Evolutionary conservation across 2,329 filamentous ascomycete genomes (phyloP), one percentile per base, ranked within the genome.

Genomic region (Fusarium sp.): DNA sequence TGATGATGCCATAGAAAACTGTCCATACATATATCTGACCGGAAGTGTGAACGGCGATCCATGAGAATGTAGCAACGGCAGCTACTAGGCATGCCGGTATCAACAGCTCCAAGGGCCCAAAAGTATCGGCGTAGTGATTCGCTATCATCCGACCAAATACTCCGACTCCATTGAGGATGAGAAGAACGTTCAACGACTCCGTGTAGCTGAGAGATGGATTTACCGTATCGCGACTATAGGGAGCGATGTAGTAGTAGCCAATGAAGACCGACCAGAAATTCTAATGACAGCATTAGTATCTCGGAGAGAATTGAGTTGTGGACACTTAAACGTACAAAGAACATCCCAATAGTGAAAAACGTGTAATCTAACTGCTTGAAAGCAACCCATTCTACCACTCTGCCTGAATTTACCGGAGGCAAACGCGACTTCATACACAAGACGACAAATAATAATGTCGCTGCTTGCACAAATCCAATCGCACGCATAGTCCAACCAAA

Each of bases 1-100:
- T 86, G 1, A 82, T 82, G 34, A 92, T 79, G 2, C 91, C 91
- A 73, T 90, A 91, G 50, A 89, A 80, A 0, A 83, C 79, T 0
- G 85, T 80, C 82, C 90, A 92, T 2, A 80, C 83, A 74, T 91
- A 91, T 18, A 92, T 78, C 0, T 84, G 83, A 0, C 78, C 50
- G 0, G 83, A 75, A 8, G 79, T 78, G 3, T 76, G 65, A 10
- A 92, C 85, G 3, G 82, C 85, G 13, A 86, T 84, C 89, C 90
- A 92, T 15, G 50, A 42, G 15, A 42, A 42, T 23, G 15, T 53
- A 2, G 37, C 28, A 4, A 53, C 15, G 0, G 50, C 18, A 26
- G 50, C 28, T 1, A 23, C 28, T 1, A 53, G 18, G 12, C 37
- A 53, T 4, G 37, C 12, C 1, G 37, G 37, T 15, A 42, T 53